A percentile compares a stretch with the other conserved stretches of the same genome.
Evolutionary conservation across 2,329 filamentous ascomycete genomes (phyloP).

Genomic region (Xenoacremonium recifei): DNA sequence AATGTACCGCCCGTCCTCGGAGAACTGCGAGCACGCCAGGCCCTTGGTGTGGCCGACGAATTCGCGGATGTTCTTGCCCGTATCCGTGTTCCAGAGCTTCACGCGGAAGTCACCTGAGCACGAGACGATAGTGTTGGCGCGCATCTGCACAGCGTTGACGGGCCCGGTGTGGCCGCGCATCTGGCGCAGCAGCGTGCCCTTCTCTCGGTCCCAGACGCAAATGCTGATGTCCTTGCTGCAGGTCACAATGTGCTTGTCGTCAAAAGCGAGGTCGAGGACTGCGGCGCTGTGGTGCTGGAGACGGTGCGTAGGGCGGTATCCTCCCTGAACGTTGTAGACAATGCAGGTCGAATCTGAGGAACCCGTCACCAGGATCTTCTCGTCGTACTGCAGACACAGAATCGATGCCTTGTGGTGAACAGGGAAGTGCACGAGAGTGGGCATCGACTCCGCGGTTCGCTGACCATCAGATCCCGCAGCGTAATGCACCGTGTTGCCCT

Average conservation of each 20-base stretch:
- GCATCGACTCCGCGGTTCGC: slow-evolving; percentile 45
- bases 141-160: slow-evolving; percentile 94
- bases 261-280: slow-evolving; percentile 90
- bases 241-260: slow-evolving; percentile 88
- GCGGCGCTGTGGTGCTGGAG: slow-evolving; percentile 80
- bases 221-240: slow-evolving; percentile 96
- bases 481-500: slow-evolving; percentile 53
- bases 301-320: slow-evolving; percentile 77
- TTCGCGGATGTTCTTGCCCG: slow-evolving; percentile 84
- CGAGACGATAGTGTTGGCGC: slow-evolving; percentile 87
- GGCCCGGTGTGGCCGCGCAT: slow-evolving; percentile 85
- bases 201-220: slow-evolving; percentile 88
- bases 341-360: slow-evolving; percentile 92
- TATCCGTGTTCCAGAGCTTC: slow-evolving; percentile 93
- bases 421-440: slow-evolving; percentile 55
- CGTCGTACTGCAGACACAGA: slow-evolving; percentile 91
- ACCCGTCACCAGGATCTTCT: slow-evolving; percentile 88
- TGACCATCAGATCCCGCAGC: slow-evolving; percentile 53
- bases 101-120: slow-evolving; percentile 92
- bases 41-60: slow-evolving; percentile 90
- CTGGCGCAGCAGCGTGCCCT: slow-evolving; percentile 72
- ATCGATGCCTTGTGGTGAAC: slow-evolving; percentile 88
- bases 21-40: slow-evolving; percentile 93
- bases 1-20: slow-evolving; percentile 89
- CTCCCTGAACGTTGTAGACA: slow-evolving; percentile 77